phyloP scores from a whole-genome alignment of 163 green algal genomes.

The Trebouxiophyceae sp. region DNA sequence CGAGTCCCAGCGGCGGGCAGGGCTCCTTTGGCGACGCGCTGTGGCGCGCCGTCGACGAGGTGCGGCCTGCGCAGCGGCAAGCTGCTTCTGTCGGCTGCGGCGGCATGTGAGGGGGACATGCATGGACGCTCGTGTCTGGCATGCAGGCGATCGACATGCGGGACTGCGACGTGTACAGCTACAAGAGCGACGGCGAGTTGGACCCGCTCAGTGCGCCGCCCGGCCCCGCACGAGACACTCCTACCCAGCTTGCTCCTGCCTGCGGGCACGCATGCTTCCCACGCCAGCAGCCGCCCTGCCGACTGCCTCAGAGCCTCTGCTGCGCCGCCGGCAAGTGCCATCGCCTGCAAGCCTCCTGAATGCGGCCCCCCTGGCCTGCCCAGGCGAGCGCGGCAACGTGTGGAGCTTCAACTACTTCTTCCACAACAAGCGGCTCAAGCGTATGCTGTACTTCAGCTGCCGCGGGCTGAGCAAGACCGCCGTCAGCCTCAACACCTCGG shows the following conservation, averaged over 20 bases:
- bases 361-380: neutral
- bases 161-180: conserved; percentile 91
- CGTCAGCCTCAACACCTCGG: conserved; percentile 22
- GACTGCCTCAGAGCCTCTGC: no score
- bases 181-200: conserved; percentile 69
- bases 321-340: no score
- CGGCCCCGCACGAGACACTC: no score
- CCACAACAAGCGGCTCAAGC: conserved; percentile 94
- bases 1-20: conserved; percentile 68
- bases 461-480: conserved; percentile 66
- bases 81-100: no score
- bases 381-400: conserved; percentile 71
- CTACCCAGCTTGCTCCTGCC: no score
- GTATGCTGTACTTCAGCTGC: conserved; percentile 89
- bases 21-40: conserved; percentile 78
- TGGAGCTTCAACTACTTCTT: conserved; percentile 98
- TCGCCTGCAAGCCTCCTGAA: no score
- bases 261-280: neutral
- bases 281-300: no score
- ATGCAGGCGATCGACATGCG: conserved; percentile 76
- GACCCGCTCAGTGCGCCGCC: conserved; percentile 71
- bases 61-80: no score
- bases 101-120: no score
- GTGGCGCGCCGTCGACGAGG: conserved; percentile 77
- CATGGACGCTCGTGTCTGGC: no score